Conservation (phyloP, 2,329 filamentous ascomycete species). For the Apiospora koreana region DNA sequence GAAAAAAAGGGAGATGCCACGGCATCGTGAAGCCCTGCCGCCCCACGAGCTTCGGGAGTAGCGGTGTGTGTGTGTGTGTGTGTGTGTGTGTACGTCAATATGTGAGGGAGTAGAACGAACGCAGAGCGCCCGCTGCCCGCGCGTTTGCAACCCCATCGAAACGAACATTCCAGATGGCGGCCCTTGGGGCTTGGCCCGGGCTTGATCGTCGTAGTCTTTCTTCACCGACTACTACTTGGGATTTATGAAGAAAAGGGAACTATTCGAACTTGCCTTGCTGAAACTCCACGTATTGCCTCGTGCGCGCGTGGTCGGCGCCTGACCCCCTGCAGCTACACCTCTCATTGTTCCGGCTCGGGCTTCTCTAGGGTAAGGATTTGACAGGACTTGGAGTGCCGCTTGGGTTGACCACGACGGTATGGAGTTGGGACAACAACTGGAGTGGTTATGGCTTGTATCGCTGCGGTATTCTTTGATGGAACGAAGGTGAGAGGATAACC, state of each 20-base stretch:
- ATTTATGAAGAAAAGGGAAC: background rate
- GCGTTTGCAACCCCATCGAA: background rate
- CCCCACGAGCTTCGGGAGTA: slow-evolving; percentile 5
- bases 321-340: slow-evolving; percentile 38
- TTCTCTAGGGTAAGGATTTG: background rate
- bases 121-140: background rate
- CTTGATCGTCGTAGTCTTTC: background rate
- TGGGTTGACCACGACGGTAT: background rate
- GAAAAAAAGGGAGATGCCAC: background rate
- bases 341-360: slow-evolving; percentile 25
- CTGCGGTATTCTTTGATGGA: background rate
- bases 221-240: background rate
- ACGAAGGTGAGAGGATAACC: background rate
- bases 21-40: slow-evolving; percentile 10
- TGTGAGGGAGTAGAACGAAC: background rate
- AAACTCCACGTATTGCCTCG: slow-evolving; percentile 43
- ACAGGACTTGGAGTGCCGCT: background rate
- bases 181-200: background rate
- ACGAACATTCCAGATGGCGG: background rate
- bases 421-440: background rate
- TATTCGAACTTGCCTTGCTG: slow-evolving; percentile 27
- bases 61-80: slow-evolving; percentile 2
- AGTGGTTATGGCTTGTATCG: background rate
- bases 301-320: slow-evolving; percentile 31
- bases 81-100: no score